phyloP scores from a whole-genome alignment of 257 asterid genomes.

The Solanum ahanhuiri region DNA sequence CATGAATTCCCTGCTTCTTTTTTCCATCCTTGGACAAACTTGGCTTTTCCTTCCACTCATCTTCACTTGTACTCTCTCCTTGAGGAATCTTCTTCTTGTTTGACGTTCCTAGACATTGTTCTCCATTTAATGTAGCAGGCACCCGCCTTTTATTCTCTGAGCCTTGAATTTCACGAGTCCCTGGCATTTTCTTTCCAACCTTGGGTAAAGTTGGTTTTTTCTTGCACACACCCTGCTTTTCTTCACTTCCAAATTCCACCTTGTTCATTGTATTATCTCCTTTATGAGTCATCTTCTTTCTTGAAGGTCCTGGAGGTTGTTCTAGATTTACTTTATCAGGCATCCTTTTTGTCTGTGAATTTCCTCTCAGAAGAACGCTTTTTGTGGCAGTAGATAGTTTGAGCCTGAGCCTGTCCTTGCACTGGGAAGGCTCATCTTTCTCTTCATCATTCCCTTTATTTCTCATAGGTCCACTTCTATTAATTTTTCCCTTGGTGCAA shows the following conservation, averaged over 20 bases:
- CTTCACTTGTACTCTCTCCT: slow-evolving; percentile 21
- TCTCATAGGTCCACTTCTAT: background rate
- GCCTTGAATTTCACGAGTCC: slow-evolving; percentile 6
- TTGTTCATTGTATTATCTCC: slow-evolving; percentile 8
- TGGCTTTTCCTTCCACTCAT: slow-evolving; percentile 37
- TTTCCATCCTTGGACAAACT: slow-evolving; percentile 10
- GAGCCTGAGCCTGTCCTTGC: background rate
- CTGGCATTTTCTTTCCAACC: slow-evolving; percentile 10
- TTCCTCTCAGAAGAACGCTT: background rate
- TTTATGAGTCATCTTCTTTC: background rate
- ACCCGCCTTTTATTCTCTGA: slow-evolving; percentile 16
- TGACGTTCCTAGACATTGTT: background rate
- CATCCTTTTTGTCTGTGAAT: slow-evolving; percentile 15
- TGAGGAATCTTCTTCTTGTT: background rate
- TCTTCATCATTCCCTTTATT: background rate
- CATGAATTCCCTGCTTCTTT: slow-evolving; percentile 9
- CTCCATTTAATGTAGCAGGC: background rate
- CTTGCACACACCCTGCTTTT: slow-evolving; percentile 33
- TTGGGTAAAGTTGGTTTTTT: slow-evolving; percentile 12
- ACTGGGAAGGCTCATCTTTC: background rate
- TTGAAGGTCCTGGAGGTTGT: slow-evolving; percentile 1
- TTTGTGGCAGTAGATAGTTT: background rate
- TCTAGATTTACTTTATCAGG: slow-evolving; percentile 1
- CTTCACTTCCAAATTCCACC: slow-evolving; percentile 24
- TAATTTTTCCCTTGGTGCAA: background rate